Percentiles rank a stretch among this genome's conserved stretches.
Conservation (phyloP, 768 basidiomycete species). For the Dioszegia crocea region DNA sequence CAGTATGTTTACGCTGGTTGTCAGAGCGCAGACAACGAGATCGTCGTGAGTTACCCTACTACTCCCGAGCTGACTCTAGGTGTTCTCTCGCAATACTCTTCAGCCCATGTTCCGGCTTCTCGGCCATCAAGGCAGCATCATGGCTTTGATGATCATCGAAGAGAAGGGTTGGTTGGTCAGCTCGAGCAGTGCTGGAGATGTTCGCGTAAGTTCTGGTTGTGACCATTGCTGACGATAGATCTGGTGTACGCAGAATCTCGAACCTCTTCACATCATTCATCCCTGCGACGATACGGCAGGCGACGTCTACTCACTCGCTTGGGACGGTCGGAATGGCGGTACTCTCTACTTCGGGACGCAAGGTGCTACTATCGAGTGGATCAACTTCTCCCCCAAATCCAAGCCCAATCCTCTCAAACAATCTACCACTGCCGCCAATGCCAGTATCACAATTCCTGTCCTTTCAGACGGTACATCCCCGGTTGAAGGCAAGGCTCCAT, state of each 20-base stretch:
- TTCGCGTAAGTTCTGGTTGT: slow-evolving; percentile 59
- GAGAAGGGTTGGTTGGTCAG: slow-evolving; percentile 84
- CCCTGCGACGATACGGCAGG: slow-evolving; percentile 80
- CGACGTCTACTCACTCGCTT: slow-evolving; percentile 79
- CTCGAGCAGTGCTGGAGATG: slow-evolving; percentile 82
- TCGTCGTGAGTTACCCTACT: slow-evolving; percentile 58
- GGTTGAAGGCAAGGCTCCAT: background rate
- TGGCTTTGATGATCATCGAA: slow-evolving; percentile 69
- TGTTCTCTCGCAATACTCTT: slow-evolving; percentile 75
- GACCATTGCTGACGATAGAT: slow-evolving; percentile 54
- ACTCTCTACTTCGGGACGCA: slow-evolving; percentile 85
- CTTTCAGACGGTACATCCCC: background rate
- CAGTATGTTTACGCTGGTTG: slow-evolving; percentile 76
- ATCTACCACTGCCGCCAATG: slow-evolving; percentile 16
- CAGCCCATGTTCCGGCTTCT: slow-evolving; percentile 64
- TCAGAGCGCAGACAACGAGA: slow-evolving; percentile 62
- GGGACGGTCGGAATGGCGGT: slow-evolving; percentile 61
- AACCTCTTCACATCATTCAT: slow-evolving; percentile 65
- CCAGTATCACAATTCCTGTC: slow-evolving; percentile 26
- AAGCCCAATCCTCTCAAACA: slow-evolving; percentile 21
- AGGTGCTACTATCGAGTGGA: slow-evolving; percentile 90
- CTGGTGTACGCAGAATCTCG: slow-evolving; percentile 71
- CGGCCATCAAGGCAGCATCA: slow-evolving; percentile 79
- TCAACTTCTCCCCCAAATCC: slow-evolving; percentile 55
- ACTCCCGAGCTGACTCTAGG: slow-evolving; percentile 54